These are phyloP conservation scores for Spirogloea muscicola DNA, from an alignment of 139 green algal species.

Conservation along the genomic window DNA sequence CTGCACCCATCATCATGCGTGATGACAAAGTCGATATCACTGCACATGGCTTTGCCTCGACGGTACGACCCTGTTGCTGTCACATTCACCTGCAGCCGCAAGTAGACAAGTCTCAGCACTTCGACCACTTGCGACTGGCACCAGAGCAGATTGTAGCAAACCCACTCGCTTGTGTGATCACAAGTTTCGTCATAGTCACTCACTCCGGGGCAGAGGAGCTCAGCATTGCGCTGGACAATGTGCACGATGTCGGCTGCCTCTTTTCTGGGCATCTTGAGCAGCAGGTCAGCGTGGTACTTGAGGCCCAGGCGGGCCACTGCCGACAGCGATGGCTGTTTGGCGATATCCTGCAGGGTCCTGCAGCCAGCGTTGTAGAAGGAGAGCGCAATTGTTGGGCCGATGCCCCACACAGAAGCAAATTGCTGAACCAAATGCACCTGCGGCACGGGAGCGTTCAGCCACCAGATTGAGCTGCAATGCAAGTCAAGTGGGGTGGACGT, in stretches of 20 bases:
- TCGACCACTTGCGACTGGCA: no score
- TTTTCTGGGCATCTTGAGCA: slow-evolving; percentile 10
- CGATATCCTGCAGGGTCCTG: slow-evolving; percentile 20
- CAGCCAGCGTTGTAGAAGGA: slow-evolving; percentile 25
- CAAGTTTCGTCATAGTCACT: no score
- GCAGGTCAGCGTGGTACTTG: slow-evolving; percentile 22
- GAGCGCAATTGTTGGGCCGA: slow-evolving; percentile 3
- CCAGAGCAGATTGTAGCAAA: no score
- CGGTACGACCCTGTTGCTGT: slow-evolving; percentile 45
- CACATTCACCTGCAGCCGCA: no score
- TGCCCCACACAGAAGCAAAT: slow-evolving; percentile 17
- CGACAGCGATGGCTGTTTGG: neutral
- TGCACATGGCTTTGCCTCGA: slow-evolving; percentile 1
- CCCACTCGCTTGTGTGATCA: no score
- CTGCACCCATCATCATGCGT: slow-evolving; percentile 35
- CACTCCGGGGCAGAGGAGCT: slow-evolving; percentile 20
- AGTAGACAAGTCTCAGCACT: no score
- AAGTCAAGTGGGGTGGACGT: no score
- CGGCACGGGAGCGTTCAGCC: no score
- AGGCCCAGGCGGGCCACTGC: neutral
- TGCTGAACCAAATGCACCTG: slow-evolving; percentile 12
- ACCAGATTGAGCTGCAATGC: no score
- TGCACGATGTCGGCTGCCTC: slow-evolving; percentile 37
- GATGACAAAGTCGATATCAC: slow-evolving; percentile 40
- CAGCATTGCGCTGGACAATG: slow-evolving; percentile 8